A percentile compares a stretch with the other conserved stretches of the same genome.
phyloP scores from a whole-genome alignment of 176 grass and related monocot species.

The Chrysopogon serrulatus region DNA sequence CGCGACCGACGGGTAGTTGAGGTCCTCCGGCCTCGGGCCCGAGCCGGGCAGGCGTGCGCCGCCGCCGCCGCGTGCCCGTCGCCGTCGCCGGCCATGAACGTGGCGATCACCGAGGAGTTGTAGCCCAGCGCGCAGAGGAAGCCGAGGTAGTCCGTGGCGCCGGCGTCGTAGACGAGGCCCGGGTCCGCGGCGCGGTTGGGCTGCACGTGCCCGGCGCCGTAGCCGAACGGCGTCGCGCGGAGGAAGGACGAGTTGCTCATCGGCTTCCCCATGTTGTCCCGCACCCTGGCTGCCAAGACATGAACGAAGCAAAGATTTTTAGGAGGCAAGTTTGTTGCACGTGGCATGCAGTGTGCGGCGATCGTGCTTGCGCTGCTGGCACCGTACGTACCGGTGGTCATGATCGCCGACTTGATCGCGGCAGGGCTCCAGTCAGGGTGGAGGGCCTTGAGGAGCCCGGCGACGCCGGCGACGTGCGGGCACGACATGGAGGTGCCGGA shows the following conservation, averaged over 20 bases:
- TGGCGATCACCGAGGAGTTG: constrained; percentile 62
- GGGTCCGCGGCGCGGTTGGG: constrained; percentile 78
- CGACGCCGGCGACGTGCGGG: constrained; percentile 78
- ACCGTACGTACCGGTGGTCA: constrained; percentile 51
- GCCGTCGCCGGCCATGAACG: constrained; percentile 28
- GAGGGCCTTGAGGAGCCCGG: constrained; percentile 66
- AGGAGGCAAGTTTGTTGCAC: background rate
- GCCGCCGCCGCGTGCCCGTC: background rate
- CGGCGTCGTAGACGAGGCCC: constrained; percentile 79
- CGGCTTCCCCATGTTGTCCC: constrained; percentile 51
- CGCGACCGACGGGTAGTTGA: constrained; percentile 87
- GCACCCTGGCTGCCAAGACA: constrained; percentile 49
- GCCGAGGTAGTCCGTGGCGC: constrained; percentile 56
- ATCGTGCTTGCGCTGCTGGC: background rate
- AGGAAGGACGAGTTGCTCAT: constrained; percentile 67
- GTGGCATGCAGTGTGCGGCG: too few relatives aligned
- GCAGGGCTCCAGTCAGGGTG: constrained; percentile 86
- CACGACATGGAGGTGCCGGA: constrained; percentile 98
- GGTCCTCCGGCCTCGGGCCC: constrained; percentile 38
- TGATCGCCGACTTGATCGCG: constrained; percentile 86
- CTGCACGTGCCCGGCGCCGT: constrained; percentile 78
- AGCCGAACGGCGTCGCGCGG: constrained; percentile 71
- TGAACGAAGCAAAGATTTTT: background rate
- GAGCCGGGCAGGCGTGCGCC: constrained; percentile 41
- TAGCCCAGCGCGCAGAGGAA: constrained; percentile 84